phyloP scores from a whole-genome alignment of 2,329 filamentous ascomycete species.

The Didymella segeticola region DNA sequence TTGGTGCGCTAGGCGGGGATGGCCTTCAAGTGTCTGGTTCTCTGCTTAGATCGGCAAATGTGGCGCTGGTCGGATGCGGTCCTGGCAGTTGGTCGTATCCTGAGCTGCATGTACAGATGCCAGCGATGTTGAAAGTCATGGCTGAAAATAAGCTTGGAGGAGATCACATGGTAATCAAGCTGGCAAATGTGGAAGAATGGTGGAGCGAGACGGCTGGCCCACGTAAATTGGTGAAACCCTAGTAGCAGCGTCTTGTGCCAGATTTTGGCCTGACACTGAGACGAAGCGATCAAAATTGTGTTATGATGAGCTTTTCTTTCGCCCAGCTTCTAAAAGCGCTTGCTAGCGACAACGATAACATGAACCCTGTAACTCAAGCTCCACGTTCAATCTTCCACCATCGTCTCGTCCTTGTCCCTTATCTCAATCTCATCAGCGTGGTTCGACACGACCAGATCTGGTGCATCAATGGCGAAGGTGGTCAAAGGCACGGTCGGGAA shows the following conservation, averaged over 20 bases:
- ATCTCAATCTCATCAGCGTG: too few species aligned
- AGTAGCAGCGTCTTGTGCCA: neutral
- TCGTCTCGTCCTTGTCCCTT: too few species aligned
- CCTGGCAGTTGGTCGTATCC: constrained; percentile 3
- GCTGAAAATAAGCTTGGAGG: neutral
- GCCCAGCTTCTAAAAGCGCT: too few species aligned
- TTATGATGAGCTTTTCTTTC: too few species aligned
- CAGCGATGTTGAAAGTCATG: neutral
- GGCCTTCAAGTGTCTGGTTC: neutral
- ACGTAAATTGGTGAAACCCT: neutral
- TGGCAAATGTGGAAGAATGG: neutral
- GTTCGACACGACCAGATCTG: neutral
- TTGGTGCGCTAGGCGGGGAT: constrained; percentile 22
- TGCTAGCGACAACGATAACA: too few species aligned
- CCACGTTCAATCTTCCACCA: too few species aligned
- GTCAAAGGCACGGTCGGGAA: neutral
- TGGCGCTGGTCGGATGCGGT: neutral
- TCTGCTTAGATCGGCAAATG: neutral
- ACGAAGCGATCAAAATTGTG: too few species aligned
- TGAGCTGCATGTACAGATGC: neutral
- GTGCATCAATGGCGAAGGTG: neutral
- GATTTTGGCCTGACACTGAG: neutral
- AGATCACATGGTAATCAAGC: neutral
- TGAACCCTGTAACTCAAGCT: too few species aligned
- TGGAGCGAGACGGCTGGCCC: neutral